Conservation (phyloP, 768 basidiomycete species). For the Collybia nuda region DNA sequence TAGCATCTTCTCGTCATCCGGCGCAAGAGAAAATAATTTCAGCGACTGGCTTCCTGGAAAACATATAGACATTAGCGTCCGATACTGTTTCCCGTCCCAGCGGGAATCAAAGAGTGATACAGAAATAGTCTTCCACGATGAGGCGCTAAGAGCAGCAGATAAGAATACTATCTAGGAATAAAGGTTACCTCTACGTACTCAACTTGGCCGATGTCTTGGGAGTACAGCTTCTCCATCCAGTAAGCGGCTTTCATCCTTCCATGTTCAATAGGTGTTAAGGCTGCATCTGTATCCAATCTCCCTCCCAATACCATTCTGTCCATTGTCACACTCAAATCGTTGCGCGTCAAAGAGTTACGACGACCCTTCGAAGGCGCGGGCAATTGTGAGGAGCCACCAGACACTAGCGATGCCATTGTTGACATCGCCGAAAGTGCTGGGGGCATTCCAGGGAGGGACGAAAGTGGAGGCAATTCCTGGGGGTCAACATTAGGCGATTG, state of each 20-base stretch:
- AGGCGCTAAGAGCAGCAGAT: constrained; percentile 27
- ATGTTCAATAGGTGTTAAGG: constrained; percentile 46
- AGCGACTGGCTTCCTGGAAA: constrained; percentile 45
- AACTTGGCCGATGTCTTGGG: constrained; percentile 41
- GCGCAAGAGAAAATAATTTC: constrained; percentile 47
- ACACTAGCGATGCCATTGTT: constrained; percentile 49
- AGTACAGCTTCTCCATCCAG: constrained; percentile 67
- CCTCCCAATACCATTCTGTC: constrained; percentile 69
- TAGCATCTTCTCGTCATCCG: constrained; percentile 40
- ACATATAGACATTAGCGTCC: constrained; percentile 56
- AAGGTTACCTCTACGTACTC: constrained; percentile 43
- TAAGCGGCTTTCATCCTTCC: constrained; percentile 69
- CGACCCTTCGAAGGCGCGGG: constrained; percentile 28
- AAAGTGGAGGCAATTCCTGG: constrained; percentile 39
- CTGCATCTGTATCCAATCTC: constrained; percentile 40
- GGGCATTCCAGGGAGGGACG: constrained; percentile 52
- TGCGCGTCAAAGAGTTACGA: constrained; percentile 48
- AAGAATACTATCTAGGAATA: neutral
- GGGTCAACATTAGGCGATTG: constrained; percentile 28
- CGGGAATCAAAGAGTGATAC: constrained; percentile 66
- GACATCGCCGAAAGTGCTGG: constrained; percentile 51
- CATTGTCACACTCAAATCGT: constrained; percentile 59
- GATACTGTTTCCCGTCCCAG: constrained; percentile 52
- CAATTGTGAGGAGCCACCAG: constrained; percentile 31
- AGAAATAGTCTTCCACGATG: constrained; percentile 47